phyloP scores from a whole-genome alignment of 176 grass and related monocot species.

The Eragrostis curvula region DNA sequence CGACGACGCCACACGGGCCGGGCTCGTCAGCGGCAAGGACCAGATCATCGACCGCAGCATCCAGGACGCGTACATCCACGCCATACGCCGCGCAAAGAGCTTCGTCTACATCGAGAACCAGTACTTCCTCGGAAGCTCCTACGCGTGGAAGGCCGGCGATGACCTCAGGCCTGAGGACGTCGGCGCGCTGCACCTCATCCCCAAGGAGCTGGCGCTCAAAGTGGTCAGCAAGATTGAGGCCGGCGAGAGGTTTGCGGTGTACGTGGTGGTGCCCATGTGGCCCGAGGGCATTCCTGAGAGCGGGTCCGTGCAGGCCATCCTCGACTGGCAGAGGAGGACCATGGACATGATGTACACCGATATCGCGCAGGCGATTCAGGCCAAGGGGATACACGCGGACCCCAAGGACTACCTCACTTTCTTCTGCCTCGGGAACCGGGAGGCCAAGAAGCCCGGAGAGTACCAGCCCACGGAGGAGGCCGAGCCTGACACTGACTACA shows the following conservation, averaged over 20 bases:
- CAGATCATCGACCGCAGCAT: constrained; percentile 72
- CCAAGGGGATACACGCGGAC: constrained; percentile 69
- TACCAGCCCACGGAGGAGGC: constrained; percentile 67
- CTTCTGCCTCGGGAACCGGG: constrained; percentile 90
- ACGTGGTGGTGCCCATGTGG: constrained; percentile 96
- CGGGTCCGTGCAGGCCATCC: constrained; percentile 89
- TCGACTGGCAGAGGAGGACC: constrained; percentile 87
- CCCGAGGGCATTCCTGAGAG: constrained; percentile 90
- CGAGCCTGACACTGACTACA: constrained; percentile 68
- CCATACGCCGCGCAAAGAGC: constrained; percentile 62
- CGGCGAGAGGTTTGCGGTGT: constrained; percentile 71
- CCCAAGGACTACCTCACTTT: constrained; percentile 91
- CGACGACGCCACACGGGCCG: constrained; percentile 59
- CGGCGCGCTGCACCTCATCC: constrained; percentile 83
- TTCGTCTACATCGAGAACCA: constrained; percentile 92
- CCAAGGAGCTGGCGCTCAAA: constrained; percentile 91
- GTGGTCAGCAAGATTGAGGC: constrained; percentile 87
- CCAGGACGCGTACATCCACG: constrained; percentile 77
- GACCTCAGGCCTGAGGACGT: constrained; percentile 71
- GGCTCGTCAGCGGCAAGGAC: constrained; percentile 73
- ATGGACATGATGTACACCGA: constrained; percentile 98
- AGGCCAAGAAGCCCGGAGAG: constrained; percentile 65
- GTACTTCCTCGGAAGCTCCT: constrained; percentile 85
- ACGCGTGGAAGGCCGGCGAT: constrained; percentile 60
- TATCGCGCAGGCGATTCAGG: constrained; percentile 66